Evolutionary conservation across 2,329 filamentous ascomycete genomes (phyloP).

Genomic region (Claviceps purpurea): DNA sequence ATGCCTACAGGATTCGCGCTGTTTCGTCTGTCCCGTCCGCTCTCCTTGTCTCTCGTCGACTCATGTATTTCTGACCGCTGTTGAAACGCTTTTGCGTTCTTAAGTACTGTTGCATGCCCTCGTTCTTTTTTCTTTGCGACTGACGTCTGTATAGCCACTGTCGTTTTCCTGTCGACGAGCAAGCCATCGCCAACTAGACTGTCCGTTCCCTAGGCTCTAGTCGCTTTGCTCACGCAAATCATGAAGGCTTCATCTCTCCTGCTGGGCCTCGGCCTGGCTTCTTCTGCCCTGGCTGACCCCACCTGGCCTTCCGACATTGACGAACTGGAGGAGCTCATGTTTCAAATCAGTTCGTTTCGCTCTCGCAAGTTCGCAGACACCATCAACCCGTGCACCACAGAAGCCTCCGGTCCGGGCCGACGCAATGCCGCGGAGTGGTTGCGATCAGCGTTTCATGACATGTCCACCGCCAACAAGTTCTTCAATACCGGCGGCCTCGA

Average conservation of each 20-base stretch:
- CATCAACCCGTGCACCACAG: conserved; percentile 42
- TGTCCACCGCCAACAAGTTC: conserved; percentile 38
- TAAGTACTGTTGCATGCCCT: background rate
- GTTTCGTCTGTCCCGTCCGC: background rate
- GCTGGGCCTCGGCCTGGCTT: conserved; percentile 23
- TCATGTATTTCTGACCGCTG: background rate
- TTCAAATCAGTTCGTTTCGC: conserved; percentile 40
- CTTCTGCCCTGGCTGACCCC: conserved; percentile 28
- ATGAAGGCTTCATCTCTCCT: conserved; percentile 14
- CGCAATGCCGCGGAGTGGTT: conserved; percentile 49
- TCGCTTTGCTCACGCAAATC: background rate
- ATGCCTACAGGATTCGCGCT: background rate
- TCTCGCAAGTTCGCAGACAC: conserved; percentile 41
- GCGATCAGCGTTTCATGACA: conserved; percentile 48
- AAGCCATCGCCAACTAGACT: background rate
- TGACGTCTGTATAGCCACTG: background rate
- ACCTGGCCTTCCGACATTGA: conserved; percentile 49
- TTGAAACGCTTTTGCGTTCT: background rate
- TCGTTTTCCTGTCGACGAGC: background rate
- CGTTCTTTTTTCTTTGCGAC: background rate
- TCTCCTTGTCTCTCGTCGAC: background rate
- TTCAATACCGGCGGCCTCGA: conserved; percentile 41
- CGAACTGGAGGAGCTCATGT: conserved; percentile 52
- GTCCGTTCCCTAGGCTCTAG: background rate
- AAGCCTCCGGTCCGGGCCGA: conserved; percentile 39